A percentile compares a stretch with the other conserved stretches of the same genome.
phyloP scores from a whole-genome alignment of 192 early-diverging fungal species.

The Neocallimastix lanati region DNA sequence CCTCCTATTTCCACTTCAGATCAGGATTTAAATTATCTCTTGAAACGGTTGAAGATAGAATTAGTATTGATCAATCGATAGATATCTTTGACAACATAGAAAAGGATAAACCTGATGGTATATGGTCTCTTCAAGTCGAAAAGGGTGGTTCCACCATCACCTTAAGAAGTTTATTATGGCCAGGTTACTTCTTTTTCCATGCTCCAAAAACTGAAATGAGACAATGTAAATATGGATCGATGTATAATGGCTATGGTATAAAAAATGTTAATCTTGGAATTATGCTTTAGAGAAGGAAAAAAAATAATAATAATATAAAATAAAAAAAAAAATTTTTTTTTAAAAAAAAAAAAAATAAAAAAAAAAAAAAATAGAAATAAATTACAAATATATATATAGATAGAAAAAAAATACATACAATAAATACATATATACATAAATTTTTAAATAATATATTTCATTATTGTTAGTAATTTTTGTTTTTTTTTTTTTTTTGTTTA shows the following conservation, averaged over 20 bases:
- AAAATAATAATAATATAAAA: too few species aligned
- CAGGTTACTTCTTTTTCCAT: conserved; percentile 32
- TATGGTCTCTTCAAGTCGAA: conserved; percentile 28
- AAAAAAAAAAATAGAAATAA: too few species aligned
- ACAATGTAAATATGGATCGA: conserved; percentile 16
- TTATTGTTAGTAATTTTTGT: too few species aligned
- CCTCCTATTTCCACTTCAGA: conserved; percentile 29
- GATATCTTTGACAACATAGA: conserved; percentile 32
- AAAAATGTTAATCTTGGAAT: conserved; percentile 30
- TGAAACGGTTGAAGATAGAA: conserved; percentile 19
- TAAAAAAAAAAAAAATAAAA: too few species aligned
- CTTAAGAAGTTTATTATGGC: conserved; percentile 29
- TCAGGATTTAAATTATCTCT: conserved; percentile 29
- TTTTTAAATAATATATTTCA: too few species aligned
- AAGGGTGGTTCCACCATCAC: conserved; percentile 17
- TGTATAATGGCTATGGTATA: conserved; percentile 28
- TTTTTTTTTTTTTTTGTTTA: too few species aligned
- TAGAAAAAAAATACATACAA: too few species aligned
- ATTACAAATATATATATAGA: too few species aligned
- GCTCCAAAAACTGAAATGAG: conserved; percentile 8
- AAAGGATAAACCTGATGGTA: conserved; percentile 28
- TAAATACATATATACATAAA: too few species aligned
- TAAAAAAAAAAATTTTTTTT: too few species aligned
- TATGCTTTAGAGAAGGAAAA: conserved; percentile 25
- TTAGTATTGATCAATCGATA: conserved; percentile 20